These are phyloP conservation scores for Thoreauomyces humboldtii DNA, from an alignment of 192 early-diverging fungal species.

Conservation along the genomic window DNA sequence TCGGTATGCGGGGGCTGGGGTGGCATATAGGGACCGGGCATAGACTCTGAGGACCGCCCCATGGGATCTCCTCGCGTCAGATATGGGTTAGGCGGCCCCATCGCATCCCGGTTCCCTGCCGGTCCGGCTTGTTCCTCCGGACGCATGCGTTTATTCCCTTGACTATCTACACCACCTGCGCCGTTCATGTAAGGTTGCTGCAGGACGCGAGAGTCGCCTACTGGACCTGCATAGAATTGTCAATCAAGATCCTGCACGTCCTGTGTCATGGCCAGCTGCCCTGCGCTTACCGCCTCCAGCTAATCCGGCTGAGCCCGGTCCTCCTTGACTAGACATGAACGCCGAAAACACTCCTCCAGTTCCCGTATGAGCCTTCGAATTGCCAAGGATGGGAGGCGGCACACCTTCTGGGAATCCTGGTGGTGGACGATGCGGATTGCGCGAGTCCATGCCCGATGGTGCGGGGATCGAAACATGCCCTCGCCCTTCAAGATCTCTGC, in stretches of 20 bases:
- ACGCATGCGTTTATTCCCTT: constrained; percentile 16
- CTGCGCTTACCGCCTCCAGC: too few relatives aligned
- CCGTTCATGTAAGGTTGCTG: constrained; percentile 21
- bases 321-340: constrained; percentile 27
- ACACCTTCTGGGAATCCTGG: constrained; percentile 51
- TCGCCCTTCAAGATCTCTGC: constrained; percentile 73
- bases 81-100: constrained; percentile 25
- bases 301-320: not conserved
- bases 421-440: constrained; percentile 29
- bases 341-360: constrained; percentile 36
- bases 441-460: constrained; percentile 27
- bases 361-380: constrained; percentile 30
- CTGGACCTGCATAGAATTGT: constrained; percentile 3
- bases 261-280: too few relatives aligned
- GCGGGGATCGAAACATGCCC: constrained; percentile 1
- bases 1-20: constrained; percentile 6
- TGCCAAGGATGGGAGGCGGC: constrained; percentile 64
- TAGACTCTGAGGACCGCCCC: not conserved
- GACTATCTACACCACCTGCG: not conserved
- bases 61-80: constrained; percentile 10
- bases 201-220: constrained; percentile 4
- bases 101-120: constrained; percentile 1
- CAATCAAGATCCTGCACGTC: too few relatives aligned
- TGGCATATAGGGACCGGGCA: not conserved
- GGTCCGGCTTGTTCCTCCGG: not conserved